These are phyloP conservation scores for Boletus vermiculosoides DNA, from an alignment of 768 basidiomycete species.

Conservation along the genomic window DNA sequence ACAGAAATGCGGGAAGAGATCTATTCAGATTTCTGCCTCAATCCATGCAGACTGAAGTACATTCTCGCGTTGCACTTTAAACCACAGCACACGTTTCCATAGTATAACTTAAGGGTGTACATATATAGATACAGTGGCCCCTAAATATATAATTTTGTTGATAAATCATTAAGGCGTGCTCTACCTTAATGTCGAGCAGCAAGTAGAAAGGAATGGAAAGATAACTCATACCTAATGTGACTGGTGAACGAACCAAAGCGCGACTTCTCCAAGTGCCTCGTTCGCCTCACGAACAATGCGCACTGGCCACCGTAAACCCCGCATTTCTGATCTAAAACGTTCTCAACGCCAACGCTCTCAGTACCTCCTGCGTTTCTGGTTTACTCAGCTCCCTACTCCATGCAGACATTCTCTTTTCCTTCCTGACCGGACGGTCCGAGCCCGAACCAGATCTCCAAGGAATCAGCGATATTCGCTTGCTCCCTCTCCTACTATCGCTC, in stretches of 20 bases:
- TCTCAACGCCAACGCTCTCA: constrained; percentile 16
- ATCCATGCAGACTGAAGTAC: too few relatives aligned
- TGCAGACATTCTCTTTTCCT: constrained; percentile 16
- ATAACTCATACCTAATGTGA: too few relatives aligned
- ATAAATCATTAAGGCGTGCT: background rate
- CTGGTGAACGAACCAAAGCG: too few relatives aligned
- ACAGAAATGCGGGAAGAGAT: background rate
- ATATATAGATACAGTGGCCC: background rate
- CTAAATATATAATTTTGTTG: background rate
- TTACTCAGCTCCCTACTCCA: constrained; percentile 20
- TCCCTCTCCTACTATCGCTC: background rate
- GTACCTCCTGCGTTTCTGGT: constrained; percentile 24
- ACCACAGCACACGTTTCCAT: too few relatives aligned
- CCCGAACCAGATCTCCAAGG: background rate
- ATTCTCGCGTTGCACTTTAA: too few relatives aligned
- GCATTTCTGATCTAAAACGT: background rate
- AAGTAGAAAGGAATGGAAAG: background rate
- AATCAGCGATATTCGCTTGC: constrained; percentile 1
- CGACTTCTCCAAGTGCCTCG: background rate
- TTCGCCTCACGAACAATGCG: background rate
- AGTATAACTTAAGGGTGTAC: background rate
- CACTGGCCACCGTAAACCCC: background rate
- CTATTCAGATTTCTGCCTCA: background rate
- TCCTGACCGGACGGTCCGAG: constrained; percentile 2
- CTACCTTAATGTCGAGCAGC: background rate